A percentile compares a stretch with the other conserved stretches of the same genome.
phyloP scores from a whole-genome alignment of 2,329 filamentous ascomycete species.

The Paramyrothecium sp. region DNA sequence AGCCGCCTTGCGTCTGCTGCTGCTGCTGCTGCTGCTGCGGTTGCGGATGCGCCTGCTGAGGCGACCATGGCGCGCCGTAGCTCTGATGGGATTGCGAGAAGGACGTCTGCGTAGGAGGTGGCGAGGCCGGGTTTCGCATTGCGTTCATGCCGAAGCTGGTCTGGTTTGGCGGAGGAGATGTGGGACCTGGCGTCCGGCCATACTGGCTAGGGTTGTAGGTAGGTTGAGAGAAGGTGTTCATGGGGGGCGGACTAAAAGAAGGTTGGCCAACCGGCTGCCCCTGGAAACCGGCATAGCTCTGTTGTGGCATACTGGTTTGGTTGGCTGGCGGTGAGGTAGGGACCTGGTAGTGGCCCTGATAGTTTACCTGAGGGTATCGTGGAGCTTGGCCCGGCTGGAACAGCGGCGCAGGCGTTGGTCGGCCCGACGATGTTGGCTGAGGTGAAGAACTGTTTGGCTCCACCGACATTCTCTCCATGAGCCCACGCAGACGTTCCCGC shows the following conservation, averaged over 20 bases:
- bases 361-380: conserved; percentile 54
- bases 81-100: conserved; percentile 40
- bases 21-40: conserved; percentile 25
- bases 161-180: conserved; percentile 65
- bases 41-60: conserved; percentile 5
- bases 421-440: conserved; percentile 14
- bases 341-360: conserved; percentile 57
- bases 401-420: conserved; percentile 37
- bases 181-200: conserved; percentile 55
- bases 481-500: conserved; percentile 78
- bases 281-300: conserved; percentile 41
- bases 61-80: conserved; percentile 29
- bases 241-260: conserved; percentile 31
- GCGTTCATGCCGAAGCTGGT: conserved; percentile 41
- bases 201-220: conserved; percentile 59
- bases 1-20: conserved; percentile 36
- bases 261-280: conserved; percentile 12
- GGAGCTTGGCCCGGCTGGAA: conserved; percentile 46
- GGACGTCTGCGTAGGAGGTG: conserved; percentile 56
- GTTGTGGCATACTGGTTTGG: conserved; percentile 37
- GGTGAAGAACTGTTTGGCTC: conserved; percentile 50
- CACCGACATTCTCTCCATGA: conserved; percentile 96
- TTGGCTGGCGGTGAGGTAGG: conserved; percentile 45
- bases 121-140: conserved; percentile 44
- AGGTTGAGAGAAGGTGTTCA: conserved; percentile 47